Conservation (phyloP, 2,329 filamentous ascomycete species). For the Plenodomus biglobosus region DNA sequence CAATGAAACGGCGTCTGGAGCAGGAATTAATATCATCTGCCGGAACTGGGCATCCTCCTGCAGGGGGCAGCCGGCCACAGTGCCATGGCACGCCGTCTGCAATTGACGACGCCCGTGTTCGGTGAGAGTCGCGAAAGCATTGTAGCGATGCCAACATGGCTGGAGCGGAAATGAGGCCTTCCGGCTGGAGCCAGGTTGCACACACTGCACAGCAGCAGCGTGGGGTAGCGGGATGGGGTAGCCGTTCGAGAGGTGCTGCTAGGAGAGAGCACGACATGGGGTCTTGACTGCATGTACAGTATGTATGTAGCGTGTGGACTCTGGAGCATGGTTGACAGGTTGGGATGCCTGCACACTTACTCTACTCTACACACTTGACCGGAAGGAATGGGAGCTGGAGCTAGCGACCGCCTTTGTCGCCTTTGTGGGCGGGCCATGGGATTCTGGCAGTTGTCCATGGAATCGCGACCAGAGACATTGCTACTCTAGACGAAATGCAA, state of each 20-base stretch:
- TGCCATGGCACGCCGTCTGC: slow-evolving; percentile 8
- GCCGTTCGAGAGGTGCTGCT: too few species aligned
- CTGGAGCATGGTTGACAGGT: too few species aligned
- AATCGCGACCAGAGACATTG: too few species aligned
- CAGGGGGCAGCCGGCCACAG: slow-evolving; percentile 14
- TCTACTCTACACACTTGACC: too few species aligned
- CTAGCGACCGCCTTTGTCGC: background rate
- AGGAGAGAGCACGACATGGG: too few species aligned
- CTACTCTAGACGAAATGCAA: background rate
- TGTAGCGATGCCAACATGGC: slow-evolving; percentile 7
- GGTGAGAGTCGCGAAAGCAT: slow-evolving; percentile 22
- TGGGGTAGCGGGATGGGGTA: background rate
- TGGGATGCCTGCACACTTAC: too few species aligned
- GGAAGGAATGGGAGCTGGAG: background rate
- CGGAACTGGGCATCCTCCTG: slow-evolving; percentile 4
- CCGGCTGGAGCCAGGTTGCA: slow-evolving; percentile 1
- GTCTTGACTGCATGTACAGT: too few species aligned
- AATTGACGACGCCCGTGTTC: slow-evolving; percentile 15
- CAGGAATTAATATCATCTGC: slow-evolving; percentile 11
- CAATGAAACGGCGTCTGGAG: slow-evolving; percentile 21
- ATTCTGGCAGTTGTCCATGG: background rate
- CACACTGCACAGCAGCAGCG: background rate
- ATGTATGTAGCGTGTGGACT: too few species aligned
- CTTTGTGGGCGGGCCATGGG: background rate
- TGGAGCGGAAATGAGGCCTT: slow-evolving; percentile 9